Percentiles rank a stretch among this genome's conserved stretches.
Conservation (phyloP, 225 moss, liverwort and hornwort species). For the Pseudisothecium myosuroides region DNA sequence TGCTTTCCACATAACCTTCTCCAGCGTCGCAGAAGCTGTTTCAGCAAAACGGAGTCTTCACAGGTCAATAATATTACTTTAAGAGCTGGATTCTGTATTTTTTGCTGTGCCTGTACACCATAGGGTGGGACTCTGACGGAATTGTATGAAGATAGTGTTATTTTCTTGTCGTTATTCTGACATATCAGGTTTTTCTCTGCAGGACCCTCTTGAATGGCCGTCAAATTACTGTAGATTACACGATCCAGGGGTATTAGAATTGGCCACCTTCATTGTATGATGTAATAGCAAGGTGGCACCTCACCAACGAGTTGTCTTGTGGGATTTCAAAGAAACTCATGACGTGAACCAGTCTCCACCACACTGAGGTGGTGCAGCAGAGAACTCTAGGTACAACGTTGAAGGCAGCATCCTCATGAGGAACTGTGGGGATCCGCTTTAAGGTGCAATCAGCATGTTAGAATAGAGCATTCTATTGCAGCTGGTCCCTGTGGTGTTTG, state of each 20-base stretch:
- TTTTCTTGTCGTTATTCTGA: not conserved
- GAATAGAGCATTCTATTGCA: not conserved
- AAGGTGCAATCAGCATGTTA: not conserved
- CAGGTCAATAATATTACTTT: conserved; percentile 20
- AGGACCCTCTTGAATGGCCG: conserved; percentile 77
- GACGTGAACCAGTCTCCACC: not conserved
- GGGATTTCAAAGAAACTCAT: not conserved
- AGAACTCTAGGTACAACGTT: not conserved
- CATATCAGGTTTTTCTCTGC: not conserved
- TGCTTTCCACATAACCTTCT: conserved; percentile 78
- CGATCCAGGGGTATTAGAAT: conserved; percentile 42
- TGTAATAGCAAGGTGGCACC: not conserved
- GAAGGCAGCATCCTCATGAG: not conserved
- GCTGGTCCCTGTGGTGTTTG: not conserved
- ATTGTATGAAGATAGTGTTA: not conserved
- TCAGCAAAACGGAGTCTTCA: conserved; percentile 84
- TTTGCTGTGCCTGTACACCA: not conserved
- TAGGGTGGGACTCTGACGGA: not conserved
- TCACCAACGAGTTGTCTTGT: not conserved
- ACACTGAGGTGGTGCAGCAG: not conserved
- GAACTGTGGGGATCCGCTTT: not conserved
- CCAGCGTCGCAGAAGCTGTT: conserved; percentile 73
- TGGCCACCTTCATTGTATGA: not conserved
- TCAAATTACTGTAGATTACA: conserved; percentile 92
- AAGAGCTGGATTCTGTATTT: not conserved